phyloP scores from a whole-genome alignment of 2,329 filamentous ascomycete species.

The Epichloe aotearoae region DNA sequence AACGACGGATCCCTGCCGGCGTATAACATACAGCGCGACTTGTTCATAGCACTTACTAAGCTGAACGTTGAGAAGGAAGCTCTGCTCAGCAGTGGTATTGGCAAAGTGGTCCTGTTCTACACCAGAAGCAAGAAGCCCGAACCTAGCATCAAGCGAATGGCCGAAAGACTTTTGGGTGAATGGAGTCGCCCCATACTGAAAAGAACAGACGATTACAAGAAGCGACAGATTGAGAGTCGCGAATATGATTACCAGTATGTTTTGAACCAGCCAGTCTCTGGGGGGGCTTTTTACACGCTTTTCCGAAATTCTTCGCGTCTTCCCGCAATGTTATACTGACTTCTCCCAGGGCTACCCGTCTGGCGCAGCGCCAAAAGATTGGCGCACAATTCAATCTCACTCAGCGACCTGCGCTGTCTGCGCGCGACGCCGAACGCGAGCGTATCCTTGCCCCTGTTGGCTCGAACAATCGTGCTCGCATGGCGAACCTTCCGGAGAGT shows the following conservation, averaged over 20 bases:
- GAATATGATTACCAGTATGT: constrained; percentile 49
- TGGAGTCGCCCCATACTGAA: constrained; percentile 94
- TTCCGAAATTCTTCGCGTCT: not conserved
- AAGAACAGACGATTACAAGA: constrained; percentile 88
- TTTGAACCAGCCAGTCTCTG: not conserved
- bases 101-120: constrained; percentile 94
- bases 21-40: constrained; percentile 93
- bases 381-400: constrained; percentile 36
- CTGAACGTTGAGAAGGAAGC: constrained; percentile 86
- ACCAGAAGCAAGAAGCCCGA: constrained; percentile 89
- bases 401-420: constrained; percentile 32
- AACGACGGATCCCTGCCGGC: constrained; percentile 89
- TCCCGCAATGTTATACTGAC: constrained; percentile 2
- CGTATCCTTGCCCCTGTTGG: constrained; percentile 43
- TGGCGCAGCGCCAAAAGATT: constrained; percentile 35
- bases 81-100: constrained; percentile 80
- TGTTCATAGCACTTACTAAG: constrained; percentile 67
- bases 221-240: constrained; percentile 53
- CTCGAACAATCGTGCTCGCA: constrained; percentile 42
- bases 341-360: constrained; percentile 35
- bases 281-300: not conserved
- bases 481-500: constrained; percentile 39
- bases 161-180: constrained; percentile 81
- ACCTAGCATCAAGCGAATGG: constrained; percentile 79
- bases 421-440: constrained; percentile 41